phyloP scores from a whole-genome alignment of 2,329 filamentous ascomycete species.

The Exophiala phaeomuriformis region DNA sequence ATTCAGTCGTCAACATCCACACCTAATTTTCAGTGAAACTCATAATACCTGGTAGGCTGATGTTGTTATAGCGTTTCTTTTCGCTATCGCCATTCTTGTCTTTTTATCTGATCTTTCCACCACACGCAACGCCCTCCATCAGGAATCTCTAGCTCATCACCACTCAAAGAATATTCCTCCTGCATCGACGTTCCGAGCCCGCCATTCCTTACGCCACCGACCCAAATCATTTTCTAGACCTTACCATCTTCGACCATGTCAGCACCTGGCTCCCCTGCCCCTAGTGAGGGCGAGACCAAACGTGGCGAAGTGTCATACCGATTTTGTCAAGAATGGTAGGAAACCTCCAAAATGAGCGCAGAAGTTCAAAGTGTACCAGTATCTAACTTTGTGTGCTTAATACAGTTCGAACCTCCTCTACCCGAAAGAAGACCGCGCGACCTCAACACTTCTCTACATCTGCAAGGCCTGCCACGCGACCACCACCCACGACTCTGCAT shows the following conservation, averaged over 20 bases:
- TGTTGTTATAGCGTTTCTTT: too few species aligned
- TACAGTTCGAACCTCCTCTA: slow-evolving; percentile 89
- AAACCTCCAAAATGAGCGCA: not conserved
- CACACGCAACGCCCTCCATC: too few species aligned
- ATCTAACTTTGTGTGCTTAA: not conserved
- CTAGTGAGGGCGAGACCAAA: slow-evolving; percentile 35
- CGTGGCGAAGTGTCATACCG: slow-evolving; percentile 72
- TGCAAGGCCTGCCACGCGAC: slow-evolving; percentile 93
- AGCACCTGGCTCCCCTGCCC: slow-evolving; percentile 36
- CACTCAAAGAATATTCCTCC: too few species aligned
- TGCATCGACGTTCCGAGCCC: too few species aligned
- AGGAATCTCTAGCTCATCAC: too few species aligned
- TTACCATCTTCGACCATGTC: slow-evolving; percentile 14
- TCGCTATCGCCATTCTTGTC: too few species aligned
- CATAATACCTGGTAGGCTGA: too few species aligned
- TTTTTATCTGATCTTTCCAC: too few species aligned
- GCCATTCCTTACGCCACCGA: too few species aligned
- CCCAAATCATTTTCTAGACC: too few species aligned
- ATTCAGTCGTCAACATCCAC: too few species aligned
- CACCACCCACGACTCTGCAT: slow-evolving; percentile 76
- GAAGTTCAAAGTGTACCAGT: not conserved
- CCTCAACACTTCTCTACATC: slow-evolving; percentile 82
- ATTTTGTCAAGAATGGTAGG: slow-evolving; percentile 92
- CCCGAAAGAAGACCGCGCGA: slow-evolving; percentile 83
- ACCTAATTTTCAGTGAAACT: too few species aligned